Evolutionary conservation across 306 rosid genomes (phyloP).

Genomic region (Begonia masoniana): DNA sequence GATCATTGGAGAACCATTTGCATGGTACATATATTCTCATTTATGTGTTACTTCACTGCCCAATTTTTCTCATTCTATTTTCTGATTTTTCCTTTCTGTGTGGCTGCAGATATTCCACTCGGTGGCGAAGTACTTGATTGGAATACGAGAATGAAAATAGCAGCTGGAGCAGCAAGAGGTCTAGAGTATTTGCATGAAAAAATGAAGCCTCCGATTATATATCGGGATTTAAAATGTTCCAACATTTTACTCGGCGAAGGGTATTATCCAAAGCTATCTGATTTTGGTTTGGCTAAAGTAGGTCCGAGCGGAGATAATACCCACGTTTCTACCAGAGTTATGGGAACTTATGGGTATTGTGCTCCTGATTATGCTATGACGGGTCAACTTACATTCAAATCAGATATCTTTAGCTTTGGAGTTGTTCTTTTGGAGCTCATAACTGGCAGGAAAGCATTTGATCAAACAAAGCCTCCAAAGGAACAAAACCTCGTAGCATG

Average conservation of each 20-base stretch:
- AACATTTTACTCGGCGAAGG: constrained; percentile 42
- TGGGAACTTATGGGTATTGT: constrained; percentile 75
- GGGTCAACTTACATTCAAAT: constrained; percentile 48
- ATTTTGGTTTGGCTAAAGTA: constrained; percentile 67
- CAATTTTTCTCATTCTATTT: too few species aligned
- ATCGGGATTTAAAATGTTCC: constrained; percentile 51
- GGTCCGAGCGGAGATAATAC: constrained; percentile 58
- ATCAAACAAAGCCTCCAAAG: constrained; percentile 4
- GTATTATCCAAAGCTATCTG: constrained; percentile 51
- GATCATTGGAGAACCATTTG: constrained; percentile 56
- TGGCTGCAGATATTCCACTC: constrained; percentile 21
- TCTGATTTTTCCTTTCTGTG: too few species aligned
- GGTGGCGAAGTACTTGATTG: constrained; percentile 37
- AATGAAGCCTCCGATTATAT: constrained; percentile 51
- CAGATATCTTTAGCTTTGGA: constrained; percentile 66
- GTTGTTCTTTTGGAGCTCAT: constrained; percentile 55
- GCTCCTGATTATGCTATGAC: constrained; percentile 62
- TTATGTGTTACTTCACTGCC: too few species aligned
- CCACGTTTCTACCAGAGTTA: constrained; percentile 55
- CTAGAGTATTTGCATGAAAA: constrained; percentile 50
- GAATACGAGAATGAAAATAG: constrained; percentile 62
- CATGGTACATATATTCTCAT: constrained; percentile 21
- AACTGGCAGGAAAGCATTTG: constrained; percentile 49
- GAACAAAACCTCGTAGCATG: constrained; percentile 10
- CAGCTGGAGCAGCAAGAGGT: constrained; percentile 57